Percentiles rank a stretch among this genome's conserved stretches.
Conservation (phyloP, 2,329 filamentous ascomycete genomes). For the Beauveria sp. region DNA sequence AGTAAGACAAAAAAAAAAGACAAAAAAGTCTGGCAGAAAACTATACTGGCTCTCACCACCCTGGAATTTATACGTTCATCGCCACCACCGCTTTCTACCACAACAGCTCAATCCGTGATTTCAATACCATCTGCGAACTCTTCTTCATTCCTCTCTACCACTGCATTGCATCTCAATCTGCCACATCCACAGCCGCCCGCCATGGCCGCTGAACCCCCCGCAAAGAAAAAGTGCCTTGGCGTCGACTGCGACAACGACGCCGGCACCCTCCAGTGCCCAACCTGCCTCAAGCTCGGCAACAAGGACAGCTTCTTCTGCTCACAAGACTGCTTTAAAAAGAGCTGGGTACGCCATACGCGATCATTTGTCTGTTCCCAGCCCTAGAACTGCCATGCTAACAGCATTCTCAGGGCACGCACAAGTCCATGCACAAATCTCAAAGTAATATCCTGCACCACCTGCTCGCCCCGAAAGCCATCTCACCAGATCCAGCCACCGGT, state of each 20-base stretch:
- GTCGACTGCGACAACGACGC: constrained; percentile 82
- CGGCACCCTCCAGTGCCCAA: constrained; percentile 83
- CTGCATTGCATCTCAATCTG: too few relatives aligned
- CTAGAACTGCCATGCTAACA: constrained; percentile 8
- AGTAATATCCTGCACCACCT: constrained; percentile 66
- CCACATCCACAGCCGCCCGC: not conserved
- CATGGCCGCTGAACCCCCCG: constrained; percentile 41
- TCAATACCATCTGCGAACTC: not conserved
- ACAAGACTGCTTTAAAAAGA: constrained; percentile 97
- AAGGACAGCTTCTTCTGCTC: constrained; percentile 95
- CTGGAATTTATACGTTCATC: not conserved
- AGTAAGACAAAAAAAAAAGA: not conserved
- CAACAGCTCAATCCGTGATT: not conserved
- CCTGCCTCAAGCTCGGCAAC: constrained; percentile 79
- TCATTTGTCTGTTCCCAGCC: not conserved
- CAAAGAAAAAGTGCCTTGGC: constrained; percentile 68
- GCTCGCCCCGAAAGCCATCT: constrained; percentile 71
- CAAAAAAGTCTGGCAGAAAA: constrained; percentile 10
- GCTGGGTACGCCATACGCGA: constrained; percentile 63
- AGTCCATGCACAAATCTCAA: constrained; percentile 62
- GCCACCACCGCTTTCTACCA: not conserved
- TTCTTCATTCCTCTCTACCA: not conserved
- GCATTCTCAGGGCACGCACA: constrained; percentile 63
- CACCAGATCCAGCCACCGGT: constrained; percentile 85
- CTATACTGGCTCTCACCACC: constrained; percentile 4